These are phyloP conservation scores for Gliomastix tumulicola DNA, from an alignment of 2,329 filamentous ascomycete genomes.

Conservation along the genomic window DNA sequence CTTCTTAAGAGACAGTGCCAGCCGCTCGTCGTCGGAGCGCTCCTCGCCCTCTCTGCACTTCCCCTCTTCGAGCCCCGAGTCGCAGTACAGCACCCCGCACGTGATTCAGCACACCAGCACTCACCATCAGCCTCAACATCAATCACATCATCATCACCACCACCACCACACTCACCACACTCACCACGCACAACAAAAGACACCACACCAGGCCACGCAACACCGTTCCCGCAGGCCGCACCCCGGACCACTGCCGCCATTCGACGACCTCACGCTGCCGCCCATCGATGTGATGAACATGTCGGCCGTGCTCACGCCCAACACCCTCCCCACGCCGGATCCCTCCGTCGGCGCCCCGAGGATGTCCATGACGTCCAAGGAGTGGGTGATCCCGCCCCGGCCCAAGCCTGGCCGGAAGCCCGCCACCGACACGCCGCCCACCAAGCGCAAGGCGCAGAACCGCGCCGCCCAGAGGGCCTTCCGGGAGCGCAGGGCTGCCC, in stretches of 20 bases:
- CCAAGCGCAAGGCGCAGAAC: conserved; percentile 92
- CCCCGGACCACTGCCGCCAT: conserved; percentile 16
- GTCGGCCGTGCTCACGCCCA: conserved; percentile 37
- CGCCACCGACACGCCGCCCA: conserved; percentile 84
- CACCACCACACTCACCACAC: background rate
- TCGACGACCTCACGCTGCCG: conserved; percentile 15
- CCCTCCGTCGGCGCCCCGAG: conserved; percentile 24
- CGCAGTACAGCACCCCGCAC: conserved; percentile 1
- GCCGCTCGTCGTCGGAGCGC: background rate
- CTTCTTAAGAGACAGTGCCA: conserved; percentile 1
- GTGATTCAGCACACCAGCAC: background rate
- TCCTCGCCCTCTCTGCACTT: conserved; percentile 1
- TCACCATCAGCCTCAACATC: background rate
- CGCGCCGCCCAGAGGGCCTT: conserved; percentile 87
- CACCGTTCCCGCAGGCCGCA: background rate
- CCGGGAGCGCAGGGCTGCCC: conserved; percentile 76
- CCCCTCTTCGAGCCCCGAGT: conserved; percentile 2
- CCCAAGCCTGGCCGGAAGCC: conserved; percentile 92
- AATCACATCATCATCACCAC: background rate
- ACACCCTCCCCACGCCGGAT: conserved; percentile 24
- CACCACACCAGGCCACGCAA: background rate
- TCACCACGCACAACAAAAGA: too few species aligned
- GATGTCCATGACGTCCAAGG: conserved; percentile 65
- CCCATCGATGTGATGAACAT: conserved; percentile 38
- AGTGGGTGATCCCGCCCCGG: conserved; percentile 79